phyloP scores from a whole-genome alignment of 163 green algal genomes.

The Chlorella variabilis region DNA sequence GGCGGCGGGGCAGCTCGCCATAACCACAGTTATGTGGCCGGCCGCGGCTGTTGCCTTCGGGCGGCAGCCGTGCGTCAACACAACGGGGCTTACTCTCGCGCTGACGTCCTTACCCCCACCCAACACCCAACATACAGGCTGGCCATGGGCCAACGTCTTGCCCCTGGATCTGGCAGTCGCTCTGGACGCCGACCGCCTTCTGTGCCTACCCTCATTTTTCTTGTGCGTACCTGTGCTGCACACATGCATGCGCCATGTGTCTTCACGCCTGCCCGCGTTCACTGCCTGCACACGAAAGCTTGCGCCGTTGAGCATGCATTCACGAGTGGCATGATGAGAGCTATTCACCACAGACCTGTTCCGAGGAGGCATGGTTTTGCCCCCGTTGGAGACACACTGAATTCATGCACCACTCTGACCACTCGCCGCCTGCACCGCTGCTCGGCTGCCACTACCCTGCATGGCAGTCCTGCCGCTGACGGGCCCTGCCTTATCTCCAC shows the following conservation, averaged over 20 bases:
- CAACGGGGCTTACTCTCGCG: conserved; percentile 97
- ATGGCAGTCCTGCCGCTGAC: too few species aligned
- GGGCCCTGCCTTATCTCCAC: too few species aligned
- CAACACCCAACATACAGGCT: not conserved
- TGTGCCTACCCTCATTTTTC: too few species aligned
- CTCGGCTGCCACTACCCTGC: too few species aligned
- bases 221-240: too few species aligned
- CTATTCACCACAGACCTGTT: conserved; percentile 66
- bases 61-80: conserved; percentile 65
- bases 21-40: conserved; percentile 96
- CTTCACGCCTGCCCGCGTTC: too few species aligned
- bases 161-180: too few species aligned
- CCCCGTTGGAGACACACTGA: conserved; percentile 40
- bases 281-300: too few species aligned
- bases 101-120: conserved; percentile 70
- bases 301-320: too few species aligned
- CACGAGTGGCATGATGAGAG: conserved; percentile 44
- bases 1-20: conserved; percentile 85
- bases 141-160: too few species aligned
- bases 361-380: conserved; percentile 44
- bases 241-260: too few species aligned
- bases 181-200: too few species aligned
- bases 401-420: conserved; percentile 66
- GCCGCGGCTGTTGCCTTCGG: conserved; percentile 52
- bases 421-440: not conserved